A percentile compares a stretch with the other conserved stretches of the same genome.
phyloP scores from a whole-genome alignment of 208 protist species.

The Strigomonas galati region DNA sequence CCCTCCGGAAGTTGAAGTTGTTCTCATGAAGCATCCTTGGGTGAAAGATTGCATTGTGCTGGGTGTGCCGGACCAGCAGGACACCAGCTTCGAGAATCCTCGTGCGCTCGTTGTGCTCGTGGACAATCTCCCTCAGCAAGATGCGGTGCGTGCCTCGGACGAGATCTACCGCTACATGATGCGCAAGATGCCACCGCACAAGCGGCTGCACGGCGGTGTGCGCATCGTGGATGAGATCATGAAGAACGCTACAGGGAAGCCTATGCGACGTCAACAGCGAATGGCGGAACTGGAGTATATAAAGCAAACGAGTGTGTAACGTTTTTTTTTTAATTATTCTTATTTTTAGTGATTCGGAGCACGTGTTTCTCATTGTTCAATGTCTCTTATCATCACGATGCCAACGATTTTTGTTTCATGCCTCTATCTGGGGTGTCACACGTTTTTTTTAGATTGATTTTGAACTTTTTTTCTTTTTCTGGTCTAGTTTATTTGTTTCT shows the following conservation, averaged over 20 bases:
- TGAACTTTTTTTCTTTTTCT: too few relatives aligned
- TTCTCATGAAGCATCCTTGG: constrained; percentile 46
- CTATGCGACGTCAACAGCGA: constrained; percentile 62
- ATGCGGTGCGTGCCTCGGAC: constrained; percentile 29
- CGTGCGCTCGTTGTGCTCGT: constrained; percentile 65
- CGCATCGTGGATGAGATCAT: constrained; percentile 31
- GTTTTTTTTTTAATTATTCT: neutral
- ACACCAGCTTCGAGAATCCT: constrained; percentile 59
- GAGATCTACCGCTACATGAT: constrained; percentile 45
- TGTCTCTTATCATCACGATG: too few relatives aligned
- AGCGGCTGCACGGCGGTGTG: constrained; percentile 67
- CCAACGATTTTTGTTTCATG: too few relatives aligned
- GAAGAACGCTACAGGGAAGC: constrained; percentile 51
- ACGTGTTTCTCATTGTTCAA: too few relatives aligned
- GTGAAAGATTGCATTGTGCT: constrained; percentile 72
- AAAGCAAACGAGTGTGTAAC: constrained; percentile 22
- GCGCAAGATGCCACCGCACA: constrained; percentile 45
- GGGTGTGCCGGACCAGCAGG: constrained; percentile 39
- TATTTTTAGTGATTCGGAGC: too few relatives aligned
- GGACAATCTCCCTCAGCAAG: constrained; percentile 27
- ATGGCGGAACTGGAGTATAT: constrained; percentile 32
- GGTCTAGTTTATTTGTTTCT: neutral
- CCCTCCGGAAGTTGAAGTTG: constrained; percentile 67
- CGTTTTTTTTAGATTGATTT: too few relatives aligned
- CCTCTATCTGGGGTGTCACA: too few relatives aligned